These are phyloP conservation scores for Quercus aquifolioides DNA, from an alignment of 306 rosid species.

Conservation along the genomic window DNA sequence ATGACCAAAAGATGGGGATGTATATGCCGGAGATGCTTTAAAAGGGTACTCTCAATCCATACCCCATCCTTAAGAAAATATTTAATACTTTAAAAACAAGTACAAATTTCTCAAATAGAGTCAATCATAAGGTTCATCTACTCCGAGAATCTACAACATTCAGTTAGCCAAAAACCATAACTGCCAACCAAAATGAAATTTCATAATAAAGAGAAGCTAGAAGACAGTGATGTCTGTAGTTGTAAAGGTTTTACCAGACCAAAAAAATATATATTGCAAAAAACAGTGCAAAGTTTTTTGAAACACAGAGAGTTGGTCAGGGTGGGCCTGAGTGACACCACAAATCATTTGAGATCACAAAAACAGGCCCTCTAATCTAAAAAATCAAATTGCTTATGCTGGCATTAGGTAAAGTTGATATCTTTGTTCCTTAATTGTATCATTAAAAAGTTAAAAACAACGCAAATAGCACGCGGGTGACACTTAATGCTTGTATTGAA, in stretches of 20 bases:
- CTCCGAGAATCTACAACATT: neutral
- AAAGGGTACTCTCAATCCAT: too few relatives aligned
- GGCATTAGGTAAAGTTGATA: conserved; percentile 35
- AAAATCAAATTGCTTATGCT: conserved; percentile 11
- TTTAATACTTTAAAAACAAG: neutral
- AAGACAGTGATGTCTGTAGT: neutral
- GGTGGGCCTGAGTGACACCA: neutral
- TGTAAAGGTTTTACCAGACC: conserved; percentile 1
- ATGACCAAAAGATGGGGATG: too few relatives aligned
- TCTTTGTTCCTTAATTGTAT: conserved; percentile 15
- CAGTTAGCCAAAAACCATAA: conserved; percentile 22
- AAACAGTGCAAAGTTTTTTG: neutral
- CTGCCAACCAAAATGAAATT: conserved; percentile 20
- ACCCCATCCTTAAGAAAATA: neutral
- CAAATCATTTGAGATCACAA: neutral
- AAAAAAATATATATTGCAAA: neutral
- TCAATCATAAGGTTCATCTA: neutral
- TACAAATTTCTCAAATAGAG: neutral
- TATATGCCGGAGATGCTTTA: too few relatives aligned
- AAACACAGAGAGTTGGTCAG: neutral
- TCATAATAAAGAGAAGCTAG: neutral
- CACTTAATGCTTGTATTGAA: conserved; percentile 30
- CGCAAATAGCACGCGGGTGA: conserved; percentile 28
- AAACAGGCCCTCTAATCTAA: neutral
- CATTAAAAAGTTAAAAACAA: conserved; percentile 6